Conservation (phyloP, 2,329 filamentous ascomycete species). For the Botrytis hyacinthi region DNA sequence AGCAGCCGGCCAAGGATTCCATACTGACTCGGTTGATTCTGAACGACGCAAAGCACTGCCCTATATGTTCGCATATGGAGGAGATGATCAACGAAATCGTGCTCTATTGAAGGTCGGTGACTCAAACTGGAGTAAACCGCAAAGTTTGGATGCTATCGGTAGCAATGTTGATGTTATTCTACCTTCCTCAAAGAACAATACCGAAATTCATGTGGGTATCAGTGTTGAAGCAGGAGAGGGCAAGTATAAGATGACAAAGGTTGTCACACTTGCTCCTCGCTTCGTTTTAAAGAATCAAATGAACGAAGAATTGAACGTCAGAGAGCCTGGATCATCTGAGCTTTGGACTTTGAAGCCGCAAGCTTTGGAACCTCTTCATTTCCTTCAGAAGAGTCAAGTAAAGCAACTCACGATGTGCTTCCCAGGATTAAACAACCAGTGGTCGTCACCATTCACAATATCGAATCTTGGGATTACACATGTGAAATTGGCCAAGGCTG, state of each 20-base stretch:
- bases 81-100: slow-evolving; percentile 86
- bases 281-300: slow-evolving; percentile 95
- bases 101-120: slow-evolving; percentile 84
- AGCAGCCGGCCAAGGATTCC: slow-evolving; percentile 75
- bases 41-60: slow-evolving; percentile 74
- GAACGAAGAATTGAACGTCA: slow-evolving; percentile 81
- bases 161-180: slow-evolving; percentile 87
- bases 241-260: slow-evolving; percentile 97
- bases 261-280: slow-evolving; percentile 86
- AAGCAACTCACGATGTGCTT: slow-evolving; percentile 94
- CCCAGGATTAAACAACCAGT: slow-evolving; percentile 91
- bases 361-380: slow-evolving; percentile 83
- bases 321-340: slow-evolving; percentile 88
- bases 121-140: slow-evolving; percentile 93
- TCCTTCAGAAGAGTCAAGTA: slow-evolving; percentile 75
- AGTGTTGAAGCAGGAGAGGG: slow-evolving; percentile 87
- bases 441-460: slow-evolving; percentile 97
- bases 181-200: slow-evolving; percentile 63
- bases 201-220: slow-evolving; percentile 88
- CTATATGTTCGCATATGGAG: slow-evolving; percentile 93
- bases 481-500: slow-evolving; percentile 87
- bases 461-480: slow-evolving; percentile 90
- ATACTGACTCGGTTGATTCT: slow-evolving; percentile 47
- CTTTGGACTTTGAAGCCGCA: slow-evolving; percentile 74
- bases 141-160: slow-evolving; percentile 96